Evolutionary conservation across 2,329 filamentous ascomycete genomes (phyloP).

Genomic region (Colletotrichum sp.): DNA sequence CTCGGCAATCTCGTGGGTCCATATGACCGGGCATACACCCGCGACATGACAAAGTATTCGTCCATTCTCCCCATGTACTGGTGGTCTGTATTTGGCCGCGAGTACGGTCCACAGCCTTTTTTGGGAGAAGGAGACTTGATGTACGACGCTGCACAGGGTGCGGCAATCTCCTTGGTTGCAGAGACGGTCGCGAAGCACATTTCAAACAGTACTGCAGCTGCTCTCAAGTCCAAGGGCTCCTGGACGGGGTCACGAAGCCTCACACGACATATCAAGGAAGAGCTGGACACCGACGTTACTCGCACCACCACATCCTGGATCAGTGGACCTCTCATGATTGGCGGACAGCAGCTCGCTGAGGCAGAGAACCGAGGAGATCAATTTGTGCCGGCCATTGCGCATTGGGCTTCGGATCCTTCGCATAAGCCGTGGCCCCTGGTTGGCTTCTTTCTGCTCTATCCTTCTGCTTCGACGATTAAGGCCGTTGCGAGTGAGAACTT

Average conservation of each 20-base stretch:
- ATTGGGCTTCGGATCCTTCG: constrained; percentile 46
- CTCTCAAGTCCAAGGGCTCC: constrained; percentile 33
- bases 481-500: constrained; percentile 39
- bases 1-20: constrained; percentile 39
- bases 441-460: constrained; percentile 45
- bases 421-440: constrained; percentile 44
- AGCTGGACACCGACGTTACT: constrained; percentile 31
- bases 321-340: constrained; percentile 47
- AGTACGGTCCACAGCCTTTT: constrained; percentile 39
- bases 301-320: constrained; percentile 46
- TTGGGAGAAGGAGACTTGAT: constrained; percentile 44
- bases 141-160: constrained; percentile 45
- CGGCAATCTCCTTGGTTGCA: constrained; percentile 43
- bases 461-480: constrained; percentile 45
- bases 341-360: constrained; percentile 41
- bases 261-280: constrained; percentile 39
- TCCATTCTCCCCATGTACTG: constrained; percentile 45
- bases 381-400: constrained; percentile 50
- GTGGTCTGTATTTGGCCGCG: constrained; percentile 47
- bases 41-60: constrained; percentile 44
- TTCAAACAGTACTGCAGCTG: constrained; percentile 28
- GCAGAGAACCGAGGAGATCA: constrained; percentile 40
- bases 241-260: constrained; percentile 40
- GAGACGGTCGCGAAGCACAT: constrained; percentile 34
- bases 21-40: constrained; percentile 41